Percentiles rank a stretch among this genome's conserved stretches.
Evolutionary conservation across 768 basidiomycete species (phyloP).

Genomic region (Albatrellus ellisii): DNA sequence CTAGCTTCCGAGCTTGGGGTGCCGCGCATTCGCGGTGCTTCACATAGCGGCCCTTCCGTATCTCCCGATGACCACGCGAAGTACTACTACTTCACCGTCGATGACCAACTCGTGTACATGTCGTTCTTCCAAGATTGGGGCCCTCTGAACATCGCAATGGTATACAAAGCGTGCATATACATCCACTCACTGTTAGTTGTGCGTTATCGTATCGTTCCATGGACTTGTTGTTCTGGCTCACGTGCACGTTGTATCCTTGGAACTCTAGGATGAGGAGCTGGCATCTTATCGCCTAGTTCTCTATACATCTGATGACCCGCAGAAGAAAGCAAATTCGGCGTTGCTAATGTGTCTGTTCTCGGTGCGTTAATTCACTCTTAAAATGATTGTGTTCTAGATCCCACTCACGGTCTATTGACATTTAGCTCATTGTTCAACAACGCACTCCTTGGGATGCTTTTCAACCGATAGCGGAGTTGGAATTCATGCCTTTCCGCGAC

Average conservation of each 20-base stretch:
- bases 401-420: neutral
- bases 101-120: constrained; percentile 84
- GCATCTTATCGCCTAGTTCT: constrained; percentile 66
- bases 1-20: constrained; percentile 37
- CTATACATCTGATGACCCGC: constrained; percentile 79
- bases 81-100: constrained; percentile 88
- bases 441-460: constrained; percentile 92
- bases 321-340: constrained; percentile 86
- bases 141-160: constrained; percentile 84
- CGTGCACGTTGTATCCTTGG: constrained; percentile 7
- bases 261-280: constrained; percentile 57
- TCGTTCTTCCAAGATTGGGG: constrained; percentile 96
- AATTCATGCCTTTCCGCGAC: constrained; percentile 93
- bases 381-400: neutral
- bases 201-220: constrained; percentile 1
- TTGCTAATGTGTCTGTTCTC: constrained; percentile 89
- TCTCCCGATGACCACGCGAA: constrained; percentile 63
- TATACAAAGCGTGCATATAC: constrained; percentile 84
- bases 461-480: constrained; percentile 81
- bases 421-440: constrained; percentile 83
- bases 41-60: constrained; percentile 43
- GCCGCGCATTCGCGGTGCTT: constrained; percentile 50
- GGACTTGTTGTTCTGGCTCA: neutral
- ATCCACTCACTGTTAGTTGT: constrained; percentile 64
- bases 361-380: constrained; percentile 37